A percentile compares a stretch with the other conserved stretches of the same genome.
Conservation (phyloP, 495 filamentous ascomycete genomes). For the Xylaria palmicola region DNA sequence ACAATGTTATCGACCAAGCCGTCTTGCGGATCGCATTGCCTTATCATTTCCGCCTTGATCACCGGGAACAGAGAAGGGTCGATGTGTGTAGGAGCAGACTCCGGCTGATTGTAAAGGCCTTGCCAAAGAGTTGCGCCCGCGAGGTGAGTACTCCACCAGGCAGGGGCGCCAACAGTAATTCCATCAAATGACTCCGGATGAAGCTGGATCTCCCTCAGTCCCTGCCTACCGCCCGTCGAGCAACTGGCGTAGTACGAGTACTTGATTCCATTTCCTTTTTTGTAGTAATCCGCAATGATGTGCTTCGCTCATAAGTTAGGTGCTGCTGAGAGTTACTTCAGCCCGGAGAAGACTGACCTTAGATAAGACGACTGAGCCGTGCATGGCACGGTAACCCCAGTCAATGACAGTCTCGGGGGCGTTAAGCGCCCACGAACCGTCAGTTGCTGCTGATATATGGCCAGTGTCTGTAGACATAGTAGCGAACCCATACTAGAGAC, state of each 20-base stretch:
- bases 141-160: constrained; percentile 42
- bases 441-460: constrained; percentile 40
- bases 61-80: constrained; percentile 48
- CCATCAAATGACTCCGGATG: constrained; percentile 64
- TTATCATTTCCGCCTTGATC: constrained; percentile 57
- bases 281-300: constrained; percentile 47
- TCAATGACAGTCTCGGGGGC: constrained; percentile 39
- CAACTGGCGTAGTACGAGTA: constrained; percentile 58
- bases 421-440: constrained; percentile 49
- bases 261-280: constrained; percentile 24
- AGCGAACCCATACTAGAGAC: constrained; percentile 48
- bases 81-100: constrained; percentile 50
- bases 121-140: constrained; percentile 44
- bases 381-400: constrained; percentile 54
- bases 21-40: constrained; percentile 65
- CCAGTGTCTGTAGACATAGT: constrained; percentile 56
- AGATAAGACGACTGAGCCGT: constrained; percentile 45
- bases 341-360: constrained; percentile 28
- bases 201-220: constrained; percentile 49
- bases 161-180: constrained; percentile 44
- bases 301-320: constrained; percentile 13
- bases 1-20: constrained; percentile 64
- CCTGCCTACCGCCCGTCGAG: constrained; percentile 59
- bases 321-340: background rate
- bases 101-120: constrained; percentile 37